Percentiles rank a stretch among this genome's conserved stretches.
These are phyloP conservation scores for Mycena albidolilacea DNA, from an alignment of 768 basidiomycete genomes.

Conservation along the genomic window DNA sequence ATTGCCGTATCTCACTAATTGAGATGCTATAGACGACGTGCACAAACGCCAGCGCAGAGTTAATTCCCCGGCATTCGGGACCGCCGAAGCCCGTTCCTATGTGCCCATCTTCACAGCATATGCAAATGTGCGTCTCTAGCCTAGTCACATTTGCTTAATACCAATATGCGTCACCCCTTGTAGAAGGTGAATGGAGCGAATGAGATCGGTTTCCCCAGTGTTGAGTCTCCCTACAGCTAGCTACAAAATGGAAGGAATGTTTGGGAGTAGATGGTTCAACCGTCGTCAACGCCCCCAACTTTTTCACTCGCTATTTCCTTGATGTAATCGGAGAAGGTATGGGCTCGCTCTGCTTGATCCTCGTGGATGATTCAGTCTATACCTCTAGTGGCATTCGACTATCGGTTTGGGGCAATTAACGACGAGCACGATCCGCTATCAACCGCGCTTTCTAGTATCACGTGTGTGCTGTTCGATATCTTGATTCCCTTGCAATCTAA, in stretches of 20 bases:
- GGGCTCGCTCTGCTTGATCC: slow-evolving; percentile 56
- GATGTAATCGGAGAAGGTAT: slow-evolving; percentile 68
- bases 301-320: slow-evolving; percentile 66
- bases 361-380: slow-evolving; percentile 62
- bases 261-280: slow-evolving; percentile 57
- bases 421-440: slow-evolving; percentile 16
- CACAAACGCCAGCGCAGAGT: slow-evolving; percentile 70
- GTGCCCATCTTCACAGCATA: slow-evolving; percentile 63
- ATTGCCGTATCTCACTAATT: not conserved
- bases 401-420: slow-evolving; percentile 27
- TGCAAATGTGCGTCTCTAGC: slow-evolving; percentile 53
- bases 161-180: slow-evolving; percentile 16
- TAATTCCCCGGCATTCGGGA: slow-evolving; percentile 71
- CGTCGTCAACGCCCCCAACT: slow-evolving; percentile 64
- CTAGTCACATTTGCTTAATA: slow-evolving; percentile 36
- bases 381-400: slow-evolving; percentile 30
- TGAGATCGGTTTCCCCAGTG: slow-evolving; percentile 50
- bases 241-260: slow-evolving; percentile 63
- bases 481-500: not conserved
- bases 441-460: slow-evolving; percentile 20
- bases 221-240: slow-evolving; percentile 53
- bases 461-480: slow-evolving; percentile 9
- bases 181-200: slow-evolving; percentile 2
- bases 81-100: slow-evolving; percentile 65
- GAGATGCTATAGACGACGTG: slow-evolving; percentile 49